These are phyloP conservation scores for Cryptosporidium bovis DNA, from an alignment of 169 alveolate species.

Conservation along the genomic window DNA sequence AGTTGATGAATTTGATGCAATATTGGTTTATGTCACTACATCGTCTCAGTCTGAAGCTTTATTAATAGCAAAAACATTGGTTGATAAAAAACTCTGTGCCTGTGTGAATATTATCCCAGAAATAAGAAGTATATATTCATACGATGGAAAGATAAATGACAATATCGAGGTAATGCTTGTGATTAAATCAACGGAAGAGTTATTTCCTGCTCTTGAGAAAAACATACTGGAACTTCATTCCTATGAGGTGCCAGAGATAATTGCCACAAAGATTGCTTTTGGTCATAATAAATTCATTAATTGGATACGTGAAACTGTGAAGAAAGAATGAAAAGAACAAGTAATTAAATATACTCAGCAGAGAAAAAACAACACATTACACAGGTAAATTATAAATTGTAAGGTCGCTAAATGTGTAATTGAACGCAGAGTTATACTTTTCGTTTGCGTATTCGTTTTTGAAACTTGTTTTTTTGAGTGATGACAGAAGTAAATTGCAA, in stretches of 20 bases:
- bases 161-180: constrained; percentile 27
- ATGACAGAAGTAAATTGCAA: constrained; percentile 10
- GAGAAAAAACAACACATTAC: background rate
- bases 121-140: constrained; percentile 48
- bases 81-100: constrained; percentile 62
- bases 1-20: background rate
- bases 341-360: background rate
- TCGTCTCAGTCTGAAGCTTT: constrained; percentile 29
- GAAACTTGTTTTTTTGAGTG: background rate
- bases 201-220: constrained; percentile 9
- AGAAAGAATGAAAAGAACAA: background rate
- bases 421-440: constrained; percentile 12
- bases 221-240: constrained; percentile 25
- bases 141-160: constrained; percentile 20
- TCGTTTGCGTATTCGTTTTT: background rate
- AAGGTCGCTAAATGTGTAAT: constrained; percentile 45
- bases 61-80: constrained; percentile 24
- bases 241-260: constrained; percentile 63
- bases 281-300: constrained; percentile 41
- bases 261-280: constrained; percentile 10
- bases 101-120: constrained; percentile 51
- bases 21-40: constrained; percentile 32
- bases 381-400: constrained; percentile 18
- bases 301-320: constrained; percentile 40
- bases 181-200: constrained; percentile 16